A percentile compares a stretch with the other conserved stretches of the same genome.
Conservation (phyloP, 2,329 filamentous ascomycete species). For the Diaporthe sp. region DNA sequence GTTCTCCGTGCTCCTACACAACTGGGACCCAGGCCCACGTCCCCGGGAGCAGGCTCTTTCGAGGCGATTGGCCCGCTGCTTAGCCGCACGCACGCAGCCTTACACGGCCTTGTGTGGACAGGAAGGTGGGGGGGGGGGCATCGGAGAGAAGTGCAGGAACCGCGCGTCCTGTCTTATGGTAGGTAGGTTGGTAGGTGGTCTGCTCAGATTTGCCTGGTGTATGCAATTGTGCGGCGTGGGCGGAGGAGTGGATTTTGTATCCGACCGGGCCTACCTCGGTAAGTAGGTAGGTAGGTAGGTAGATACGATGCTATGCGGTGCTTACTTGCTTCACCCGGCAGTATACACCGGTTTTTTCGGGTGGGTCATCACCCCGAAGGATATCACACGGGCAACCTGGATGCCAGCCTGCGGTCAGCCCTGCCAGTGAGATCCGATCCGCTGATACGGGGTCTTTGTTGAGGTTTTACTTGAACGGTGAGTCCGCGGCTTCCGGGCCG, state of each 20-base stretch:
- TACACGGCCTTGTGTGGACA: neutral
- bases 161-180: neutral
- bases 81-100: neutral
- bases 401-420: too few species aligned
- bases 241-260: neutral
- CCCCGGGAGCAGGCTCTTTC: neutral
- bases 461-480: neutral
- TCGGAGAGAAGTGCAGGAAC: neutral
- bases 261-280: neutral
- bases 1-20: neutral
- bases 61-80: slow-evolving; percentile 9
- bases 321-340: neutral
- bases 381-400: neutral
- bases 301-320: neutral
- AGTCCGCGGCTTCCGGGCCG: neutral
- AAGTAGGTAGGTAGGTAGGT: neutral
- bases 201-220: neutral
- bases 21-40: slow-evolving; percentile 28
- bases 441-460: neutral
- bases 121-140: neutral
- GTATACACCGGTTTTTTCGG: neutral
- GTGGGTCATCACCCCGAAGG: neutral
- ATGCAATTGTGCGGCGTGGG: neutral
- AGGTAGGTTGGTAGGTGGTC: neutral
- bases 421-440: neutral